Evolutionary conservation across 768 basidiomycete species (phyloP).

Genomic region (Lepiota venenata): DNA sequence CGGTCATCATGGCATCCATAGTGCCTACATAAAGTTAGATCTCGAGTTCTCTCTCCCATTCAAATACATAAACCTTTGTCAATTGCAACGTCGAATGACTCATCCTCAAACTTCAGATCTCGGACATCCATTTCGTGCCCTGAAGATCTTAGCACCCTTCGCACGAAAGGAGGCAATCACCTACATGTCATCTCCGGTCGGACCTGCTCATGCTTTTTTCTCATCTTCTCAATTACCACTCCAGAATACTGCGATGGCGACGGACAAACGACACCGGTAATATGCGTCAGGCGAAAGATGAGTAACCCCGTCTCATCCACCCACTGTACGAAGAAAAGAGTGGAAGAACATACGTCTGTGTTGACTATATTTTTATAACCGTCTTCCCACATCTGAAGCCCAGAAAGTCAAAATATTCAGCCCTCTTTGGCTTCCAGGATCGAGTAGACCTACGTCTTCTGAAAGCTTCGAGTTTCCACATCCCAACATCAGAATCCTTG

Average conservation of each 20-base stretch:
- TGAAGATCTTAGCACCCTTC: slow-evolving; percentile 22
- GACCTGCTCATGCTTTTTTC: slow-evolving; percentile 38
- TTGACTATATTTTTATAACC: slow-evolving; percentile 81
- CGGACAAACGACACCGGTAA: too few relatives aligned
- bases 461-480: slow-evolving; percentile 84
- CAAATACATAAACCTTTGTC: slow-evolving; percentile 57
- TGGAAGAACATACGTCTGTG: slow-evolving; percentile 53
- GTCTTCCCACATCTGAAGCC: slow-evolving; percentile 76
- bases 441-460: slow-evolving; percentile 54
- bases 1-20: slow-evolving; percentile 89
- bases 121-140: slow-evolving; percentile 89
- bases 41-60: neutral
- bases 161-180: slow-evolving; percentile 12
- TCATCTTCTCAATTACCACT: slow-evolving; percentile 76
- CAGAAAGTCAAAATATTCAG: neutral
- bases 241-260: slow-evolving; percentile 57
- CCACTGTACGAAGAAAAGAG: neutral
- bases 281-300: neutral
- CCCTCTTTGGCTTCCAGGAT: neutral
- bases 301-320: neutral
- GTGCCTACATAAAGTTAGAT: slow-evolving; percentile 39
- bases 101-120: slow-evolving; percentile 53
- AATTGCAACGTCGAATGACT: slow-evolving; percentile 73
- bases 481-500: slow-evolving; percentile 74
- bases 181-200: slow-evolving; percentile 74